phyloP scores from a whole-genome alignment of 1,284 basidiomycete genomes.

The Sporisorium graminicola region DNA sequence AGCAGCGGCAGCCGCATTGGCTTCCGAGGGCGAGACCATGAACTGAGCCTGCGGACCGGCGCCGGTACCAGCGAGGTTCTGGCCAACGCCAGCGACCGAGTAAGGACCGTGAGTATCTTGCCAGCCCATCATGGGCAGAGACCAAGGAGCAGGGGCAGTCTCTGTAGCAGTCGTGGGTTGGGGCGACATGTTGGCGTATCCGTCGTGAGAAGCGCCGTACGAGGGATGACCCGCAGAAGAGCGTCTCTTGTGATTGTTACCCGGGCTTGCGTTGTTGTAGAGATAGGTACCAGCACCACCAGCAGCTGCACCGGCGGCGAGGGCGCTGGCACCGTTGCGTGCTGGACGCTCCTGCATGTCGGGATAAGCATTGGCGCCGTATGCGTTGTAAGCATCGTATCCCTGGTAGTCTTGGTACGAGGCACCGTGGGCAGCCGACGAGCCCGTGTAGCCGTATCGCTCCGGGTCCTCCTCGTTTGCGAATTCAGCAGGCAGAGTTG shows the following conservation, averaged over 20 bases:
- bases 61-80: slow-evolving; percentile 17
- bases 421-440: slow-evolving; percentile 26
- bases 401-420: slow-evolving; percentile 28
- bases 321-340: slow-evolving; percentile 27
- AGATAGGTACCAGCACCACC: slow-evolving; percentile 34
- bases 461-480: slow-evolving; percentile 51
- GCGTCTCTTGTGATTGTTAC: slow-evolving; percentile 22
- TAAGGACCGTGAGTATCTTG: slow-evolving; percentile 40
- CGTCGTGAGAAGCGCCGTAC: slow-evolving; percentile 23
- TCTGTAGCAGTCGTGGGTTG: slow-evolving; percentile 19
- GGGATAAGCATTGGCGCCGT: slow-evolving; percentile 24
- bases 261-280: slow-evolving; percentile 27
- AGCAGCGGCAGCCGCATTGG: slow-evolving; percentile 23
- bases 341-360: slow-evolving; percentile 40
- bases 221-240: slow-evolving; percentile 37
- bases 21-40: slow-evolving; percentile 46
- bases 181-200: slow-evolving; percentile 35
- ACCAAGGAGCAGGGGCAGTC: slow-evolving; percentile 38
- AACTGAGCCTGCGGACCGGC: slow-evolving; percentile 38
- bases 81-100: slow-evolving; percentile 39
- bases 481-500: slow-evolving; percentile 50
- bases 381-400: slow-evolving; percentile 34
- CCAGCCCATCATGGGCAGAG: slow-evolving; percentile 47
- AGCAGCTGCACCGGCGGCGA: slow-evolving; percentile 45
- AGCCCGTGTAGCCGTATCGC: slow-evolving; percentile 29